Percentiles rank a stretch among this genome's conserved stretches.
Conservation (phyloP, 2,329 filamentous ascomycete genomes). For the Clathrospora elynae region DNA sequence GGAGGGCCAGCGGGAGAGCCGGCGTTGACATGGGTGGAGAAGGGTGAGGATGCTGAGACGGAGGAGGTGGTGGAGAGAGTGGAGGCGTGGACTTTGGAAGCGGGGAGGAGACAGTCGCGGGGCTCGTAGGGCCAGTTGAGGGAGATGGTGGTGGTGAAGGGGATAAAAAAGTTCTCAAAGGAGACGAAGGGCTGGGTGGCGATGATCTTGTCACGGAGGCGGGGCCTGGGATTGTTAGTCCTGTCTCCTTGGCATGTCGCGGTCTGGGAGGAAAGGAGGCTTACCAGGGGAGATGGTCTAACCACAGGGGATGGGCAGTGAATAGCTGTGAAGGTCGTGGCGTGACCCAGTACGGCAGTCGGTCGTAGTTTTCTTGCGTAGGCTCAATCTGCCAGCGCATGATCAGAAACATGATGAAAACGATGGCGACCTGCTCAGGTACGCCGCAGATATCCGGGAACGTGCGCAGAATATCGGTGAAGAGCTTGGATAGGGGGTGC, state of each 20-base stretch:
- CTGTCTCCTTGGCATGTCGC: neutral
- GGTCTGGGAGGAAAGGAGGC: conserved; percentile 7
- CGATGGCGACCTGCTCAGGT: conserved; percentile 79
- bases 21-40: conserved; percentile 38
- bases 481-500: conserved; percentile 81
- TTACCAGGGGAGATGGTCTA: conserved; percentile 77
- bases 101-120: conserved; percentile 67
- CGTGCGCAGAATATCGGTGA: conserved; percentile 82
- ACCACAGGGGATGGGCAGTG: conserved; percentile 75
- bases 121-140: conserved; percentile 86
- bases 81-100: conserved; percentile 32
- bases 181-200: conserved; percentile 60
- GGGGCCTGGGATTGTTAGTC: conserved; percentile 56
- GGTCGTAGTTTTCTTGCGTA: conserved; percentile 76
- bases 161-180: conserved; percentile 83
- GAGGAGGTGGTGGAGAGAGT: conserved; percentile 34
- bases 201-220: conserved; percentile 71
- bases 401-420: conserved; percentile 85
- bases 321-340: conserved; percentile 70
- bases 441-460: conserved; percentile 79
- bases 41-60: conserved; percentile 33
- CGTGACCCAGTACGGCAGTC: conserved; percentile 73
- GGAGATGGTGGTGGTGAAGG: conserved; percentile 75
- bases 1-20: conserved; percentile 33
- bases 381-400: conserved; percentile 84